These are phyloP conservation scores for Protomyces inundatus DNA, from an alignment of 1,139 yeast species.

Conservation along the genomic window DNA sequence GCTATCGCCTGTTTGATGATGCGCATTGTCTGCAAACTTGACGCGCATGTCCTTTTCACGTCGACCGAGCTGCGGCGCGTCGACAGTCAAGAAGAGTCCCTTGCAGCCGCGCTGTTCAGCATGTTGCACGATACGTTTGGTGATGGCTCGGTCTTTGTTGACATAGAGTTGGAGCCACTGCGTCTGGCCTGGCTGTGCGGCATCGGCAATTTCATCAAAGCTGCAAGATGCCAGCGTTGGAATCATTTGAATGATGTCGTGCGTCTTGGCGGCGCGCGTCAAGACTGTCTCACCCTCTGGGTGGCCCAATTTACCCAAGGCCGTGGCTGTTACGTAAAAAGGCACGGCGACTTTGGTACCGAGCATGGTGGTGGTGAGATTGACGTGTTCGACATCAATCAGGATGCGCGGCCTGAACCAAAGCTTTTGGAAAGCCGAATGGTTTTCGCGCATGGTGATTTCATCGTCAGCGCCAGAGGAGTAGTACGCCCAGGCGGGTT, in stretches of 20 bases:
- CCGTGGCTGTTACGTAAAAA: constrained; percentile 56
- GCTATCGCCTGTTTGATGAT: constrained; percentile 43
- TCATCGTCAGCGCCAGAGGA: constrained; percentile 92
- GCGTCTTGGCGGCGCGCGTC: constrained; percentile 48
- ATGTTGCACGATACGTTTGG: constrained; percentile 56
- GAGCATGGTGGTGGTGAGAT: constrained; percentile 51
- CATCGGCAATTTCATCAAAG: constrained; percentile 53
- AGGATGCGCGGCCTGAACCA: constrained; percentile 78
- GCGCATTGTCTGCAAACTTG: constrained; percentile 52
- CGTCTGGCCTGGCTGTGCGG: constrained; percentile 49
- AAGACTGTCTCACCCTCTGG: constrained; percentile 53
- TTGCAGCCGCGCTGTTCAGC: constrained; percentile 73
- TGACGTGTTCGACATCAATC: constrained; percentile 62
- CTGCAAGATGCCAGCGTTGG: constrained; percentile 54
- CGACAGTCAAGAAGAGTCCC: constrained; percentile 82
- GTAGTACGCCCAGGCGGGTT: constrained; percentile 85
- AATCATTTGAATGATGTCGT: constrained; percentile 52
- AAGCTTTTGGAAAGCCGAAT: constrained; percentile 75
- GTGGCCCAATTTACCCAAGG: constrained; percentile 53
- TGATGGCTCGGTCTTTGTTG: constrained; percentile 60
- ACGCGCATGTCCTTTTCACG: constrained; percentile 63
- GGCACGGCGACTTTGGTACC: constrained; percentile 48
- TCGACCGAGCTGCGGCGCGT: constrained; percentile 92
- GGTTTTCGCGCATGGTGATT: constrained; percentile 81
- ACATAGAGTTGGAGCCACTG: constrained; percentile 93